A percentile compares a stretch with the other conserved stretches of the same genome.
phyloP scores from a whole-genome alignment of 2,329 filamentous ascomycete genomes.

The Cladophialophora yegresii region DNA sequence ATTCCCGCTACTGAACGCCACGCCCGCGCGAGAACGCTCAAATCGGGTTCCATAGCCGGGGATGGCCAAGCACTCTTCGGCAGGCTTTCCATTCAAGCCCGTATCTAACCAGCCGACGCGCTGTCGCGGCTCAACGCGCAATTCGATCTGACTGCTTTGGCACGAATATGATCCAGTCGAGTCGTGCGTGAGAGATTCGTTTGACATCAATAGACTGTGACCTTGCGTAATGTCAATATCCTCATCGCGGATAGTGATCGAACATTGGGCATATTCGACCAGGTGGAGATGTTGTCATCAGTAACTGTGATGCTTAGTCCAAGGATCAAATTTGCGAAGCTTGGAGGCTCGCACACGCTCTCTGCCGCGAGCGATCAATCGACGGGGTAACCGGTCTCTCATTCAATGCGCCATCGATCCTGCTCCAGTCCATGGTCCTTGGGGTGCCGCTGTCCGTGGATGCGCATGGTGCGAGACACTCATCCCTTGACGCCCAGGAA shows the following conservation, averaged over 20 bases:
- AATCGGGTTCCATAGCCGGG: conserved; percentile 9
- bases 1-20: conserved; percentile 25
- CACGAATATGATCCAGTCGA: neutral
- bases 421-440: neutral
- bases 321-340: neutral
- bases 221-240: neutral
- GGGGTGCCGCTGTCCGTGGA: neutral
- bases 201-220: conserved; percentile 2
- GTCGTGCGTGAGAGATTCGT: neutral
- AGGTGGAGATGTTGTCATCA: neutral
- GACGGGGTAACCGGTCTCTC: neutral
- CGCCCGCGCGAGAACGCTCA: conserved; percentile 1
- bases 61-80: conserved; percentile 11
- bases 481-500: conserved; percentile 46
- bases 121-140: neutral
- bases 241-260: neutral
- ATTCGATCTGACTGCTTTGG: neutral
- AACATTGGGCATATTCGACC: neutral
- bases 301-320: neutral
- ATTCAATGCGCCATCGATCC: neutral
- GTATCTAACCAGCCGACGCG: neutral
- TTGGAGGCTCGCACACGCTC: neutral
- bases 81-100: conserved; percentile 3
- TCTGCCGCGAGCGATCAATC: neutral
- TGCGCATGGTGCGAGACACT: neutral